Percentiles rank a stretch among this genome's conserved stretches.
Evolutionary conservation across 1,284 basidiomycete genomes (phyloP).

Genomic region (Boletellus deceptivus): DNA sequence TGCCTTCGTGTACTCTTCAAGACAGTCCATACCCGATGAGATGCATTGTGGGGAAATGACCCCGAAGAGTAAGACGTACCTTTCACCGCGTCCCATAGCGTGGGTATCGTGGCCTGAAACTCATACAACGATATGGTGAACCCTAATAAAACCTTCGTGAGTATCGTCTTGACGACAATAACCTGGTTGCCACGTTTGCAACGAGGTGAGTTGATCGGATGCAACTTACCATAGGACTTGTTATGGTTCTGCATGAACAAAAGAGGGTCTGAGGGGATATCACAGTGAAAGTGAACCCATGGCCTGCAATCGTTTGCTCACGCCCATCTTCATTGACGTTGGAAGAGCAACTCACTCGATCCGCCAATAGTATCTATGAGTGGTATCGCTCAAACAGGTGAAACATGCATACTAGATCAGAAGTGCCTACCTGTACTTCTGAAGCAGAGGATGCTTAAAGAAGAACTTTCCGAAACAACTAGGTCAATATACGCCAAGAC

Average conservation of each 20-base stretch:
- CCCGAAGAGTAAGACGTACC: constrained; percentile 38
- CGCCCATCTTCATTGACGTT: constrained; percentile 6
- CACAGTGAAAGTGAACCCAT: constrained; percentile 73
- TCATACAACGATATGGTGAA: constrained; percentile 81
- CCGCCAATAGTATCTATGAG: constrained; percentile 77
- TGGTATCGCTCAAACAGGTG: not conserved
- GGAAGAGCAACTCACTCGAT: constrained; percentile 45
- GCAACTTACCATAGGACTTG: constrained; percentile 66
- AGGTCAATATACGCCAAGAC: not conserved
- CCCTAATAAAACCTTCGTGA: constrained; percentile 37
- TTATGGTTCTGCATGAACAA: constrained; percentile 73
- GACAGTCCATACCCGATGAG: constrained; percentile 22
- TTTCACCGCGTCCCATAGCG: constrained; percentile 72
- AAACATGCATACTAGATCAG: not conserved
- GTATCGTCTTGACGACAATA: not conserved
- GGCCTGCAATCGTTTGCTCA: constrained; percentile 43
- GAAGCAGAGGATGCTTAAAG: constrained; percentile 71
- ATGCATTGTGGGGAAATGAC: not conserved
- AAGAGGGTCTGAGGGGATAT: constrained; percentile 78
- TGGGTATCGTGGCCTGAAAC: constrained; percentile 74
- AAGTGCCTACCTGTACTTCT: constrained; percentile 56
- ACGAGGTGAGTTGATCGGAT: not conserved
- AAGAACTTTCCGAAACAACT: constrained; percentile 53
- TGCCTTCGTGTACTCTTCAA: constrained; percentile 43
- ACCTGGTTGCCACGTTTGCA: not conserved